Percentiles rank a stretch among this genome's conserved stretches.
phyloP scores from a whole-genome alignment of 371 early-diverging fungal genomes.

The Saksenaea vasiformis region DNA sequence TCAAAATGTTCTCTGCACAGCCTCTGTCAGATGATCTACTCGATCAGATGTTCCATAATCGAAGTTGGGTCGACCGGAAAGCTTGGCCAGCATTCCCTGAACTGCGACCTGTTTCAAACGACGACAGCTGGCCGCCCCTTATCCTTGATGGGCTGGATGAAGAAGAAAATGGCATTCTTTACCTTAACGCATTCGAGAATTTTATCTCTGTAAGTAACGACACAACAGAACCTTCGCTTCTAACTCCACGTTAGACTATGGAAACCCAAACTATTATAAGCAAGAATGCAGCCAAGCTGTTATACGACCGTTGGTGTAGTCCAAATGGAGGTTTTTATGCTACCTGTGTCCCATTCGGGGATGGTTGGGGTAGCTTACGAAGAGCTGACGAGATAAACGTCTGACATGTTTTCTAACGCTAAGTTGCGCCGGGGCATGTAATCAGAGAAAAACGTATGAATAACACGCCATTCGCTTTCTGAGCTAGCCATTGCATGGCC shows the following conservation, averaged over 20 bases:
- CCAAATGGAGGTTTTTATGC: slow-evolving; percentile 12
- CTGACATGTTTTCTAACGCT: slow-evolving; percentile 52
- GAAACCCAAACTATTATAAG: slow-evolving; percentile 65
- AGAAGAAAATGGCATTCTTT: slow-evolving; percentile 49
- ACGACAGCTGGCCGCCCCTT: slow-evolving; percentile 20
- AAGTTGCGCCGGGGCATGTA: slow-evolving; percentile 50
- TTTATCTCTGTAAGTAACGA: slow-evolving; percentile 54
- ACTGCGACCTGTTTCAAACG: slow-evolving; percentile 38
- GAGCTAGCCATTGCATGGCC: slow-evolving; percentile 53
- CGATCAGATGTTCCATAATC: slow-evolving; percentile 43
- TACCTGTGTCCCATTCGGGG: slow-evolving; percentile 33
- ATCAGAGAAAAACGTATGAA: slow-evolving; percentile 57
- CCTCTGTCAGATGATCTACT: slow-evolving; percentile 41
- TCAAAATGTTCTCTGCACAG: slow-evolving; percentile 60
- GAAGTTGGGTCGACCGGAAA: slow-evolving; percentile 59
- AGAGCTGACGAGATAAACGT: slow-evolving; percentile 52
- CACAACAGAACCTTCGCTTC: not conserved
- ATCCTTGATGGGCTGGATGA: slow-evolving; percentile 26
- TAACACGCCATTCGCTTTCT: slow-evolving; percentile 55
- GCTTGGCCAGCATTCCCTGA: slow-evolving; percentile 73
- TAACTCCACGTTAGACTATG: slow-evolving; percentile 52
- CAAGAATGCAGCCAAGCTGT: slow-evolving; percentile 54
- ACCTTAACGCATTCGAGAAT: slow-evolving; percentile 62
- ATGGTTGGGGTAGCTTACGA: slow-evolving; percentile 41
- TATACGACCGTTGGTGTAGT: slow-evolving; percentile 52